A percentile compares a stretch with the other conserved stretches of the same genome.
Evolutionary conservation across 129 eudicot genomes (phyloP).

Genomic region (Flaveria trinervia): DNA sequence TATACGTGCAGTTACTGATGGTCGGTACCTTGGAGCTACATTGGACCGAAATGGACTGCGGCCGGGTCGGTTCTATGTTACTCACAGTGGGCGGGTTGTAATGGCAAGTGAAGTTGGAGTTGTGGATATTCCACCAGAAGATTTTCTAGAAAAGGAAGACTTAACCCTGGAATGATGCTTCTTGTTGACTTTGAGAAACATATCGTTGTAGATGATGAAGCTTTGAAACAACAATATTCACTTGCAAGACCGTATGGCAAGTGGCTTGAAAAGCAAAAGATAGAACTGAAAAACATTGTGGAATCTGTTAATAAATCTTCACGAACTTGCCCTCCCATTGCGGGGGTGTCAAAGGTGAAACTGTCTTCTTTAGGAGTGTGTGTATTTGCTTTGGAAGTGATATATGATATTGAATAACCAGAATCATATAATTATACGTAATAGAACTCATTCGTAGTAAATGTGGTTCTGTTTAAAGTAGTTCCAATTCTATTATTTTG

Average conservation of each 20-base stretch:
- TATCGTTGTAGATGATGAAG: slow-evolving; percentile 95
- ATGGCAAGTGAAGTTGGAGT: slow-evolving; percentile 99
- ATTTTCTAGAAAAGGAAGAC: slow-evolving; percentile 86
- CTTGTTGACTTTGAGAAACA: slow-evolving; percentile 96
- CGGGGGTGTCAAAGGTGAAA: slow-evolving; percentile 72
- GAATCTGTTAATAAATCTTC: slow-evolving; percentile 68
- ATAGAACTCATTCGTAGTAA: neutral
- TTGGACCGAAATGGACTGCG: slow-evolving; percentile 91
- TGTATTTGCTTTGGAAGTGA: neutral
- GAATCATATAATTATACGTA: neutral
- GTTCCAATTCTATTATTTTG: too few species aligned
- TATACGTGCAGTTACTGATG: slow-evolving; percentile 84
- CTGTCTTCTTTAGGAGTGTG: neutral
- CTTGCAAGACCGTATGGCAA: slow-evolving; percentile 76
- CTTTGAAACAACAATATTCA: slow-evolving; percentile 86
- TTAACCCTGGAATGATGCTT: slow-evolving; percentile 99
- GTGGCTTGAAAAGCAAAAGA: slow-evolving; percentile 88
- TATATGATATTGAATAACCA: neutral
- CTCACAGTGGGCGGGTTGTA: slow-evolving; percentile 92
- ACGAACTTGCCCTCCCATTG: slow-evolving; percentile 56
- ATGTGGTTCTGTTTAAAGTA: neutral
- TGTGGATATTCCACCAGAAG: slow-evolving; percentile 96
- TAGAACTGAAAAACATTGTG: slow-evolving; percentile 72
- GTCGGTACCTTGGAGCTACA: slow-evolving; percentile 98
- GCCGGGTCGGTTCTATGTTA: slow-evolving; percentile 90